These are phyloP conservation scores for Cyberlindnera maclurae DNA, from an alignment of 805 yeast genomes.

Conservation along the genomic window DNA sequence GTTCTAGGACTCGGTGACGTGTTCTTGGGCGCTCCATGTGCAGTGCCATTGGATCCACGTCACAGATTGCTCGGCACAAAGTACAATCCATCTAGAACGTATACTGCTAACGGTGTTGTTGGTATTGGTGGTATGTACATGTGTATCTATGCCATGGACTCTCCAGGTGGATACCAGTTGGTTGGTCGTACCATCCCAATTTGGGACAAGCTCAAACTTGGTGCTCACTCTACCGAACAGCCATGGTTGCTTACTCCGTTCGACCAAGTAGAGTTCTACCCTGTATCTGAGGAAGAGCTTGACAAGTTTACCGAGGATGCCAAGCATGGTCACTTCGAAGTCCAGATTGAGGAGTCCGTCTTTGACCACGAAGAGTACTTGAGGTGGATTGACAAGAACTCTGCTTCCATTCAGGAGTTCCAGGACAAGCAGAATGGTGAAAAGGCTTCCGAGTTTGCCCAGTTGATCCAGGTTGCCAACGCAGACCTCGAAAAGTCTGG, in stretches of 20 bases:
- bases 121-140: constrained; percentile 98
- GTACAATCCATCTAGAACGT: constrained; percentile 94
- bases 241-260: constrained; percentile 94
- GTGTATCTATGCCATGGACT: constrained; percentile 93
- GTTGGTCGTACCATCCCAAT: constrained; percentile 96
- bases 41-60: constrained; percentile 95
- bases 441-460: constrained; percentile 78
- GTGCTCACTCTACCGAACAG: constrained; percentile 48
- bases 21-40: constrained; percentile 96
- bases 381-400: constrained; percentile 69
- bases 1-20: constrained; percentile 97
- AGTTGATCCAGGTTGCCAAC: constrained; percentile 74
- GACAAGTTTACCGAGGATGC: constrained; percentile 66
- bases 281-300: constrained; percentile 79
- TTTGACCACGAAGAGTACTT: constrained; percentile 79
- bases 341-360: constrained; percentile 66
- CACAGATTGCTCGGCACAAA: constrained; percentile 89
- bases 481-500: constrained; percentile 57
- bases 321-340: constrained; percentile 71
- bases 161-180: constrained; percentile 97
- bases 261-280: constrained; percentile 92
- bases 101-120: constrained; percentile 93
- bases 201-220: constrained; percentile 90
- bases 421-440: constrained; percentile 67
- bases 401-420: constrained; percentile 64